phyloP scores from a whole-genome alignment of 495 filamentous ascomycete species.

The Xylaria intraflava region DNA sequence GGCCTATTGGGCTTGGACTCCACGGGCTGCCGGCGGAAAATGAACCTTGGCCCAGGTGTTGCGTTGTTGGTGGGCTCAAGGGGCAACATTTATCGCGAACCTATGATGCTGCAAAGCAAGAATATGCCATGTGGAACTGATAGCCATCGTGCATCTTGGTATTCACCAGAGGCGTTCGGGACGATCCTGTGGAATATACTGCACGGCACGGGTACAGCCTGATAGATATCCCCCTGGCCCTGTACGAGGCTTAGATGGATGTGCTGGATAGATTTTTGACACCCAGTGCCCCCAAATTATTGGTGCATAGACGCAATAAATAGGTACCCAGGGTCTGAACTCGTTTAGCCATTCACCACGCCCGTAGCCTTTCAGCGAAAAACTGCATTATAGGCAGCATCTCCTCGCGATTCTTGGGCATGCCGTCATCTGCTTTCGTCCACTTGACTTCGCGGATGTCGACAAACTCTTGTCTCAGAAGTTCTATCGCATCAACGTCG shows the following conservation, averaged over 20 bases:
- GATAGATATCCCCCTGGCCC: neutral
- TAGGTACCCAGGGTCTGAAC: neutral
- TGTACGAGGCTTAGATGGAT: neutral
- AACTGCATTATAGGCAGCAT: constrained; percentile 92
- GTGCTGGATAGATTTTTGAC: neutral
- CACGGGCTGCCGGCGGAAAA: too few species aligned
- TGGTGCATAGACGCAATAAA: neutral
- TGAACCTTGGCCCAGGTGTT: too few species aligned
- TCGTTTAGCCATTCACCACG: constrained; percentile 36
- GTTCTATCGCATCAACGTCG: constrained; percentile 54
- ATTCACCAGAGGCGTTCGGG: neutral
- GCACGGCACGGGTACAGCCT: neutral
- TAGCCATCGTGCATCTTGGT: neutral
- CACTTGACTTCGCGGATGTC: constrained; percentile 70
- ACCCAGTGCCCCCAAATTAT: neutral
- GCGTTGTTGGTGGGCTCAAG: too few species aligned
- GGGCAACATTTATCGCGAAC: neutral
- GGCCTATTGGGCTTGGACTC: neutral
- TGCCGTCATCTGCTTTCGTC: constrained; percentile 65
- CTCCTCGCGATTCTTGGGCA: constrained; percentile 79
- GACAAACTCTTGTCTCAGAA: constrained; percentile 61
- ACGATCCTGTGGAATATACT: neutral
- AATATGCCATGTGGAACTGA: neutral
- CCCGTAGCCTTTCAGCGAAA: constrained; percentile 65
- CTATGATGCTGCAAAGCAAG: neutral